Evolutionary conservation across 2,329 filamentous ascomycete genomes (phyloP), one percentile per base, ranked within the genome.

Genomic region (Tothia fuscella): DNA sequence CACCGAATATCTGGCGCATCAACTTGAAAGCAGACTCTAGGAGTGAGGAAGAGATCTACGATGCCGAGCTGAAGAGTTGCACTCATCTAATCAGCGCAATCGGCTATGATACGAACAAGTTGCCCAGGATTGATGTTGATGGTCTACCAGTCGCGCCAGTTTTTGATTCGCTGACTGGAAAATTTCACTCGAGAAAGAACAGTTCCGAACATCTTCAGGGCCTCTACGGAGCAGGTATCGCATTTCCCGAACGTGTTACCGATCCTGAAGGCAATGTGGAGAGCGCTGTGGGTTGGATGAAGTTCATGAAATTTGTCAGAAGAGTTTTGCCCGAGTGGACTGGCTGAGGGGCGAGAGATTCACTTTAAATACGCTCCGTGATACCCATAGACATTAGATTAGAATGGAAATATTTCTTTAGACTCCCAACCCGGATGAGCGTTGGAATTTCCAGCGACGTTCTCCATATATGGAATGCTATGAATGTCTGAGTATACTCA

Each of bases 301-400:
- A 80, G 57, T 80, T 80, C 48, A 78, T 79, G 74, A 74, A 67
- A 35, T 78, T 71, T 49, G 55, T 76, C 41, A 71, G 72, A 56
- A 66, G 62, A 46, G 72, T 75, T 4, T 60, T 65, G 16, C 71
- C 70, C 13, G 55, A 60, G 14, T 78, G 74, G 74, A 14, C 25
- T 5, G 17, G 26, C n/a, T n/a, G n/a, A n/a, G n/a, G n/a, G n/a
- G n/a, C n/a, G n/a, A n/a, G n/a, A n/a, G n/a, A n/a, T n/a, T n/a
- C n/a, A n/a, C n/a, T n/a, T n/a, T n/a, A n/a, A n/a, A n/a, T n/a
- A n/a, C n/a, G n/a, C n/a, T n/a, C n/a, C n/a, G n/a, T n/a, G n/a
- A n/a, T n/a, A n/a, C n/a, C n/a, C n/a, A n/a, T n/a, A n/a, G n/a
- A n/a, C n/a, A n/a, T n/a, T n/a, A n/a, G n/a, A n/a, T n/a, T n/a